Evolutionary conservation across 2,329 filamentous ascomycete species (phyloP), one percentile per base, ranked within the genome.

Genomic region (Nothopassalora personata): DNA sequence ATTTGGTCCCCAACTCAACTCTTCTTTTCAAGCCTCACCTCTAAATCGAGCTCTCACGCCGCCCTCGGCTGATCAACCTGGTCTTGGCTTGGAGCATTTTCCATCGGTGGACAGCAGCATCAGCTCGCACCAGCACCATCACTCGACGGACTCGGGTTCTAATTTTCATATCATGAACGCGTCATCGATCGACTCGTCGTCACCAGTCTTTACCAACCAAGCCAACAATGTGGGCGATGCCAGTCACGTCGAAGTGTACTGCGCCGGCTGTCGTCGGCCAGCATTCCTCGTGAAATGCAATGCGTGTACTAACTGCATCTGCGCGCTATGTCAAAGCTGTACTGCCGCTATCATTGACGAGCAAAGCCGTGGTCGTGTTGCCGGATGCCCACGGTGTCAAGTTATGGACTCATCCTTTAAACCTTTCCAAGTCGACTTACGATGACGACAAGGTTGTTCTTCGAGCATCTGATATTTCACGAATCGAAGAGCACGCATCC

Each of bases 241-340:
- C 23, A 62, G 64, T 53, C 67, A 73, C 33, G 88, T 93, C 3
- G 90, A 96, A 72, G 96, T 97, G 46, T 96, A 96, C 72, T 97
- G 93, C 73, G 90, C 92, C 19, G 89, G 88, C 51, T 97, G 93
- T 71, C 86, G 90, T 64, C 85, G 87, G 39, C 80, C 91, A 18
- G 92, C 88, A 54, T 78, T 87, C 10, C 78, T 97, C 28, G 87
- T 86, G 69, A 89, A 93, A 68, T 94, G 90, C 34, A 97, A 91
- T 71, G 93, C 93, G 23, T 97, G 93, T 73, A 96, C 92, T 1
- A 92, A 97, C 74, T 97, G 94, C 73, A 96, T 97, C 64, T 96
- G 91, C 72, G 93, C 92, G 15, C 83, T 97, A 53, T 97, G 94
- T 74, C 85, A 87, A 64, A 86, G 91, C 60, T 97, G 93, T 69